Percentiles rank a stretch among this genome's conserved stretches.
Evolutionary conservation across 1,284 basidiomycete genomes (phyloP).

Genomic region (Sporisorium iseilematis-ciliati): DNA sequence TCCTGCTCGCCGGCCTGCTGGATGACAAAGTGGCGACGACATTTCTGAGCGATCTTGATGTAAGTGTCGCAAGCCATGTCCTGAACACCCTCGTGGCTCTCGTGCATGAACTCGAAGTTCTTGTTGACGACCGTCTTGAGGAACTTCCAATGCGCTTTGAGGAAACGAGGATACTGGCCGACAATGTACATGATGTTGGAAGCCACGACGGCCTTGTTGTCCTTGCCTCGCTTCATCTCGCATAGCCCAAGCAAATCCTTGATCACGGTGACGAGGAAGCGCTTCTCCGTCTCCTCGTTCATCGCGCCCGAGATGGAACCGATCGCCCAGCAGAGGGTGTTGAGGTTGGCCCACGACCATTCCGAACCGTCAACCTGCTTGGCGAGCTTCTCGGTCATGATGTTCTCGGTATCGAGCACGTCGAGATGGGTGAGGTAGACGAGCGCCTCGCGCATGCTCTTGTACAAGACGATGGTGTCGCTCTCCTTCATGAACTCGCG

Average conservation of each 20-base stretch:
- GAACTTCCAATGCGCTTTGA: conserved; percentile 99
- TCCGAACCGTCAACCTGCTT: conserved; percentile 98
- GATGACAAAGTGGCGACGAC: conserved; percentile 97
- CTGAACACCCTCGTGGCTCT: conserved; percentile 99
- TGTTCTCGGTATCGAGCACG: conserved; percentile 93
- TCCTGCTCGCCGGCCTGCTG: conserved; percentile 97
- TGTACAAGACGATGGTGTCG: conserved; percentile 98
- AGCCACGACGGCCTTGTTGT: conserved; percentile 99
- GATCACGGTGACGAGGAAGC: conserved; percentile 98
- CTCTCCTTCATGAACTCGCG: conserved; percentile 99
- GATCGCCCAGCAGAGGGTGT: conserved; percentile 99
- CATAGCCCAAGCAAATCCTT: conserved; percentile 96
- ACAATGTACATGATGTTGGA: conserved; percentile 99
- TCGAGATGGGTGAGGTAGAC: conserved; percentile 95
- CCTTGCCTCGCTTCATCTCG: conserved; percentile 99
- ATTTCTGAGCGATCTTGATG: conserved; percentile 99
- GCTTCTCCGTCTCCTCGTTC: conserved; percentile 98
- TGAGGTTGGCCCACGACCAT: conserved; percentile 99
- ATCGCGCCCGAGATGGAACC: conserved; percentile 99
- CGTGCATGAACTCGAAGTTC: conserved; percentile 99
- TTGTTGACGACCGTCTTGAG: conserved; percentile 99
- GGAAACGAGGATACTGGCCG: conserved; percentile 98
- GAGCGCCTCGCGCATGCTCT: conserved; percentile 96
- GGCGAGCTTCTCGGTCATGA: conserved; percentile 86
- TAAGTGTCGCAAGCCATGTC: conserved; percentile 99